phyloP scores from a whole-genome alignment of 441 rosid species.

The Syzygium malaccense region DNA sequence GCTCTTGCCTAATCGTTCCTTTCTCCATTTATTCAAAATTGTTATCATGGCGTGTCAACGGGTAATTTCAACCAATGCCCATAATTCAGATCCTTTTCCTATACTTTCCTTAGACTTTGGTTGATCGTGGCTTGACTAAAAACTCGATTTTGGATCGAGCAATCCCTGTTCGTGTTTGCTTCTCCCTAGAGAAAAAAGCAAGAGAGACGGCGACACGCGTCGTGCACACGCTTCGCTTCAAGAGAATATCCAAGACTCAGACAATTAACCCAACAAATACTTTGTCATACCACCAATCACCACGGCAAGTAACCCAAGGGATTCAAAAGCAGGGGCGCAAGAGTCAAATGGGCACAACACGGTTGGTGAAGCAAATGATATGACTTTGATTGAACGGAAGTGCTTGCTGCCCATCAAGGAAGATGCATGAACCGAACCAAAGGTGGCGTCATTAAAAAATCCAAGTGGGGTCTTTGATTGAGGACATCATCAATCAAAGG shows the following conservation, averaged over 20 bases:
- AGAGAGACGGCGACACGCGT: neutral
- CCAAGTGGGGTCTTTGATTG: slow-evolving; percentile 3
- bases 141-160: neutral
- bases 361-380: neutral
- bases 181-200: neutral
- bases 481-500: neutral
- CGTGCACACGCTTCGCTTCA: neutral
- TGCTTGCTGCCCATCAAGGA: neutral
- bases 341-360: neutral
- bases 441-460: neutral
- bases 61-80: neutral
- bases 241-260: neutral
- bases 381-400: neutral
- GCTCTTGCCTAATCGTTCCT: neutral
- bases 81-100: neutral
- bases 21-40: neutral
- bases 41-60: neutral
- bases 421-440: slow-evolving; percentile 19
- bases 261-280: neutral
- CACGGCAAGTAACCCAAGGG: neutral
- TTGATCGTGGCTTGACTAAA: neutral
- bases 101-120: neutral
- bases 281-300: neutral
- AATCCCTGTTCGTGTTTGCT: neutral
- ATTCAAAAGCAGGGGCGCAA: neutral